Conservation (phyloP, 495 filamentous ascomycete genomes). For the Aspergillus nanangensis region DNA sequence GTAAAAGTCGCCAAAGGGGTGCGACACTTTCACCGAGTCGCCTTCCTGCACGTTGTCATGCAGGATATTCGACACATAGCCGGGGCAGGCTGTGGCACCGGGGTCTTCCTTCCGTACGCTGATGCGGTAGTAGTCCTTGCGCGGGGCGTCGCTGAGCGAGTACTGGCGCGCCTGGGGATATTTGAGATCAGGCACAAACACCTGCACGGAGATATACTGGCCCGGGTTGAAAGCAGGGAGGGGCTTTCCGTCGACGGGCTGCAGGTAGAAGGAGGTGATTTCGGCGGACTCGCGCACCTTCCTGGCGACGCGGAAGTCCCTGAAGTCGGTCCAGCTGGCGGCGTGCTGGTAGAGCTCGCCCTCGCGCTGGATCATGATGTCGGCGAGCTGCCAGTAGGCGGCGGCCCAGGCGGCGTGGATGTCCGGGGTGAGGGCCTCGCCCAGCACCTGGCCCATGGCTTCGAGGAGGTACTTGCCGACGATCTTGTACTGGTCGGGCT, state of each 20-base stretch:
- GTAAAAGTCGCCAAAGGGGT: slow-evolving; percentile 69
- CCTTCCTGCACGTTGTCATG: slow-evolving; percentile 57
- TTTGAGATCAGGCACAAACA: slow-evolving; percentile 52
- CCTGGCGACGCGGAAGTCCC: slow-evolving; percentile 59
- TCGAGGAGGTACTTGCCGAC: slow-evolving; percentile 65
- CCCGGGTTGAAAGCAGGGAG: slow-evolving; percentile 61
- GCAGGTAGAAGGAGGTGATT: slow-evolving; percentile 68
- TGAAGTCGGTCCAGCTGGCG: slow-evolving; percentile 58
- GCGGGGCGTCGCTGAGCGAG: slow-evolving; percentile 60
- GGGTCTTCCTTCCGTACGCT: slow-evolving; percentile 63
- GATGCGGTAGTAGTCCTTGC: slow-evolving; percentile 60
- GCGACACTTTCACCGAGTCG: slow-evolving; percentile 57
- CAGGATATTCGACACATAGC: slow-evolving; percentile 67
- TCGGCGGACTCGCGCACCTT: slow-evolving; percentile 60
- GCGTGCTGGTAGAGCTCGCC: slow-evolving; percentile 53
- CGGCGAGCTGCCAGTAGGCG: slow-evolving; percentile 68
- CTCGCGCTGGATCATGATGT: slow-evolving; percentile 65
- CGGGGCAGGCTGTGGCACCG: slow-evolving; percentile 44
- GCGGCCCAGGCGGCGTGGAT: slow-evolving; percentile 66
- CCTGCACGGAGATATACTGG: slow-evolving; percentile 63
- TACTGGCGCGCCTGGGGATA: slow-evolving; percentile 67
- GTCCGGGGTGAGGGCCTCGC: slow-evolving; percentile 59
- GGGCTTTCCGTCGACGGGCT: slow-evolving; percentile 55
- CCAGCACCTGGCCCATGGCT: slow-evolving; percentile 64
- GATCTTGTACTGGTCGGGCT: slow-evolving; percentile 62